Conservation (phyloP, 2,329 filamentous ascomycete genomes). For the Phaeosphaeriaceae sp. region DNA sequence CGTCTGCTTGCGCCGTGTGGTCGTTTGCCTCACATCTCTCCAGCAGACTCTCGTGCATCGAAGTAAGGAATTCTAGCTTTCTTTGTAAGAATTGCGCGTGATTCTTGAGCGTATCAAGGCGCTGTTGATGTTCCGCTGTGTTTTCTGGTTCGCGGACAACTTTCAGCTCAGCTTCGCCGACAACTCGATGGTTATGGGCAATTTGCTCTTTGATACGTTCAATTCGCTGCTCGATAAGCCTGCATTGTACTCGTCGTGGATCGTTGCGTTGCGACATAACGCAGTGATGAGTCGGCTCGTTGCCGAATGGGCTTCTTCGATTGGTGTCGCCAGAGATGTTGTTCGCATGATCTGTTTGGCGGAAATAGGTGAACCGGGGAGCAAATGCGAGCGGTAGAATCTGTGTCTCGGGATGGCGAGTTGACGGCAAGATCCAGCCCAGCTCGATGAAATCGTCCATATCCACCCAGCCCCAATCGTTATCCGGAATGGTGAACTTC, state of each 20-base stretch:
- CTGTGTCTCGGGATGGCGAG: slow-evolving; percentile 89
- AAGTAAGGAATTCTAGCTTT: slow-evolving; percentile 66
- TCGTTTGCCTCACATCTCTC: slow-evolving; percentile 66
- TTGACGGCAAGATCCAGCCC: slow-evolving; percentile 92
- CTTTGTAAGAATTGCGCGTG: slow-evolving; percentile 65
- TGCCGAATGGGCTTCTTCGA: slow-evolving; percentile 86
- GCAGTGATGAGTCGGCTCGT: slow-evolving; percentile 92
- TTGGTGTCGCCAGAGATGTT: slow-evolving; percentile 81
- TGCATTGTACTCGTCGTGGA: slow-evolving; percentile 84
- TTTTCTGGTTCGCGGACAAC: slow-evolving; percentile 63
- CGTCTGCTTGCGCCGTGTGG: slow-evolving; percentile 54
- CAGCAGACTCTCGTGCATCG: slow-evolving; percentile 66
- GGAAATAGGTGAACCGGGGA: slow-evolving; percentile 95
- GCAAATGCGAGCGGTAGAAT: slow-evolving; percentile 92
- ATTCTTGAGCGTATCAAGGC: slow-evolving; percentile 63
- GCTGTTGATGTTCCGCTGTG: slow-evolving; percentile 60
- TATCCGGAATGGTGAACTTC: slow-evolving; percentile 92
- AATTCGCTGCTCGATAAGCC: slow-evolving; percentile 83
- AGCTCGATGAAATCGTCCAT: slow-evolving; percentile 99
- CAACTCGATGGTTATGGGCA: slow-evolving; percentile 72
- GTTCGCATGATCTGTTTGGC: slow-evolving; percentile 90
- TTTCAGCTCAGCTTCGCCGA: slow-evolving; percentile 77
- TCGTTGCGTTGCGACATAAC: slow-evolving; percentile 82
- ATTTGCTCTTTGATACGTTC: slow-evolving; percentile 81
- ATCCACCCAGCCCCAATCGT: slow-evolving; percentile 95